phyloP scores from a whole-genome alignment of 139 green algal genomes.

The Volvox reticuliferus region DNA sequence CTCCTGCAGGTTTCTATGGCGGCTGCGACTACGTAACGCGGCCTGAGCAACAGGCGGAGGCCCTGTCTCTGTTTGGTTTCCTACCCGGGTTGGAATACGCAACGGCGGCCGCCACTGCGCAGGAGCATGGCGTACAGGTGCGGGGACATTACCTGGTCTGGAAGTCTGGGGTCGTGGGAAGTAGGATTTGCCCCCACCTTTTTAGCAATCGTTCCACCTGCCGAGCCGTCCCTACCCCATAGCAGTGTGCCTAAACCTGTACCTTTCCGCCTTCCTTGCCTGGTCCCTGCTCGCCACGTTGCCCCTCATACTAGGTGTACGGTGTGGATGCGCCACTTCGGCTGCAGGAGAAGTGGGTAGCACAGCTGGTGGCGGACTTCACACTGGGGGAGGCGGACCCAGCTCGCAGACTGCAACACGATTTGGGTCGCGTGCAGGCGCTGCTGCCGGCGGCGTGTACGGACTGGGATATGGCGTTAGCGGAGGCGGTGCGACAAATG shows the following conservation, averaged over 20 bases:
- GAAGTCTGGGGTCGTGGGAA: no score
- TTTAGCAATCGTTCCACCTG: no score
- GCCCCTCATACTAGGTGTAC: no score
- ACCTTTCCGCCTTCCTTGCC: no score
- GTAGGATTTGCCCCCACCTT: no score
- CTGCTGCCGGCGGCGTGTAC: conserved; percentile 19
- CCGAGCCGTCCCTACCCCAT: no score
- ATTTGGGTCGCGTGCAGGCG: neutral
- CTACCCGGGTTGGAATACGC: conserved; percentile 36
- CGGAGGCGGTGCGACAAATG: conserved; percentile 30
- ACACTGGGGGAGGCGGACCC: conserved; percentile 39
- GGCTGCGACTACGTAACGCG: conserved; percentile 22
- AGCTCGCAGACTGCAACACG: conserved; percentile 2
- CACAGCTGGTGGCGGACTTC: conserved; percentile 20
- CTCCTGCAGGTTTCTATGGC: conserved; percentile 37
- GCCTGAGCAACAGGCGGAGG: conserved; percentile 25
- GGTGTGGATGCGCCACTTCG: conserved; percentile 45
- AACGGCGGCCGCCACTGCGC: neutral
- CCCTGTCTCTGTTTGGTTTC: conserved; percentile 38
- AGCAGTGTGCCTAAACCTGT: no score
- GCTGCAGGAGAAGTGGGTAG: conserved; percentile 53
- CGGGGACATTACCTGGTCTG: neutral
- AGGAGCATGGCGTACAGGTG: conserved; percentile 9
- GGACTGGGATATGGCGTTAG: conserved; percentile 17
- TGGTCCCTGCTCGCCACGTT: no score